Evolutionary conservation across 2,329 filamentous ascomycete species (phyloP).

Genomic region (Laburnicola sp.): DNA sequence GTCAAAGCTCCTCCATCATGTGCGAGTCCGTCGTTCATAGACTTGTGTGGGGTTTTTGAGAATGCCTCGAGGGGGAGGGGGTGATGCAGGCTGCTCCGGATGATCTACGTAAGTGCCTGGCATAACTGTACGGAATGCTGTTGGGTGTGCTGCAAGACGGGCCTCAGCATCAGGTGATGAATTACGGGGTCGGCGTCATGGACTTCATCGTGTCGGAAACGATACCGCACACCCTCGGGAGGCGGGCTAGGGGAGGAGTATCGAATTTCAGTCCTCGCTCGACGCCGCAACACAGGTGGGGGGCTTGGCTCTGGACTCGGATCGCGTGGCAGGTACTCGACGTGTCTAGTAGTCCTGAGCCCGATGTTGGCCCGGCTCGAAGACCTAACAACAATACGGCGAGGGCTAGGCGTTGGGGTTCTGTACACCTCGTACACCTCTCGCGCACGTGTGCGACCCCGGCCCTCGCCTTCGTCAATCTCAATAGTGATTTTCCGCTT

Average conservation of each 20-base stretch:
- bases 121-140: constrained; percentile 25
- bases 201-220: constrained; percentile 23
- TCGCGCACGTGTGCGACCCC: constrained; percentile 30
- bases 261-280: constrained; percentile 15
- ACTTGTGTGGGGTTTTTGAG: constrained; percentile 24
- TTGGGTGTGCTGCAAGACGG: constrained; percentile 32
- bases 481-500: constrained; percentile 25
- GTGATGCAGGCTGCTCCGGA: constrained; percentile 23
- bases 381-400: constrained; percentile 17
- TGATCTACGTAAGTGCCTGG: constrained; percentile 17
- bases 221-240: constrained; percentile 7
- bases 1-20: constrained; percentile 26
- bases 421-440: constrained; percentile 23
- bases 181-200: constrained; percentile 21
- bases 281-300: constrained; percentile 9
- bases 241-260: constrained; percentile 28
- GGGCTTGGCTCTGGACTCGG: constrained; percentile 10
- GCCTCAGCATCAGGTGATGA: constrained; percentile 25
- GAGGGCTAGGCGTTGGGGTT: constrained; percentile 23
- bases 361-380: constrained; percentile 30
- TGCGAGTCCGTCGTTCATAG: constrained; percentile 23
- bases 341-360: constrained; percentile 4
- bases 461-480: constrained; percentile 20
- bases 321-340: constrained; percentile 23
- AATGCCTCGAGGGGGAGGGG: constrained; percentile 28